These are phyloP conservation scores for Hyphopichia buzzinii DNA, from an alignment of 1,139 yeast species.

Conservation along the genomic window DNA sequence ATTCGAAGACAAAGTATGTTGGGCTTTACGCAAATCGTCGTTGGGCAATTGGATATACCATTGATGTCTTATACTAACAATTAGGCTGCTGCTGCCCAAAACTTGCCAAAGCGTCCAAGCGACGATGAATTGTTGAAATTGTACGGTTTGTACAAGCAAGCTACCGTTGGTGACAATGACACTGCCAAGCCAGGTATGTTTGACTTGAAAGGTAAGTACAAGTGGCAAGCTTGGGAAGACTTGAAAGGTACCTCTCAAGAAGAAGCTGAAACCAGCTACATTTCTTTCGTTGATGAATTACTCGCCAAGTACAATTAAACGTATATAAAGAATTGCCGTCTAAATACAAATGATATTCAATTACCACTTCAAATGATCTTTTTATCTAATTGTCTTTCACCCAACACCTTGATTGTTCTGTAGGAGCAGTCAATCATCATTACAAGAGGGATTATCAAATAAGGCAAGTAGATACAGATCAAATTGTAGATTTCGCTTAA, in stretches of 20 bases:
- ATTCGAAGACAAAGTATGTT: constrained; percentile 54
- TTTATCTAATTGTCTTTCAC: not conserved
- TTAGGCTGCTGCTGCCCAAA: constrained; percentile 78
- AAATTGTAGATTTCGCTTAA: constrained; percentile 38
- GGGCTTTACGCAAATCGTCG: no score
- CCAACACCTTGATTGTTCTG: not conserved
- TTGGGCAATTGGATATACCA: not conserved
- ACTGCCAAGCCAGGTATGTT: constrained; percentile 83
- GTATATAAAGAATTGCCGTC: no score
- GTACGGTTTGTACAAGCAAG: constrained; percentile 94
- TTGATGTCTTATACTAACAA: constrained; percentile 12
- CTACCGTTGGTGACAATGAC: constrained; percentile 92
- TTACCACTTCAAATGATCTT: no score
- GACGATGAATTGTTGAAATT: constrained; percentile 82
- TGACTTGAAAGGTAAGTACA: constrained; percentile 92
- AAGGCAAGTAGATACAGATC: constrained; percentile 60
- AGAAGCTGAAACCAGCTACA: constrained; percentile 88
- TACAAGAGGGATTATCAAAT: constrained; percentile 58
- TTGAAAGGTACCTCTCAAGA: constrained; percentile 82
- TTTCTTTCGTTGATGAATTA: constrained; percentile 69
- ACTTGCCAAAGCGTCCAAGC: constrained; percentile 71
- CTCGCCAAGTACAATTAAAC: constrained; percentile 43
- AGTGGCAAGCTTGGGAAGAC: constrained; percentile 96
- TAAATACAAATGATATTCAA: no score
- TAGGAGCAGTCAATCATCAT: constrained; percentile 48